phyloP scores from a whole-genome alignment of 768 basidiomycete genomes.

The Pilatotrama ljubarskyi region DNA sequence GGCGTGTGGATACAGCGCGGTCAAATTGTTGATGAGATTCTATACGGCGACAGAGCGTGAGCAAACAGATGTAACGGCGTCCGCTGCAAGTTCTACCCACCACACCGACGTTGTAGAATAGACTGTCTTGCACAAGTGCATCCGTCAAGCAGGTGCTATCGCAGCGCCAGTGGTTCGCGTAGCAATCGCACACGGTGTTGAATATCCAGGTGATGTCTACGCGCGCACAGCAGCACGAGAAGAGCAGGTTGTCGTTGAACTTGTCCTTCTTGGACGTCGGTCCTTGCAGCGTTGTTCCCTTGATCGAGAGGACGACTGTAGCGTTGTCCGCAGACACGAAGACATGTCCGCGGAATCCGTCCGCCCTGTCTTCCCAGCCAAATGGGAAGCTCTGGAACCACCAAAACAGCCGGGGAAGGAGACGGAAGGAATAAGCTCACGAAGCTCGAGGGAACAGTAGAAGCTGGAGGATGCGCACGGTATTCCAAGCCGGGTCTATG shows the following conservation, averaged over 20 bases:
- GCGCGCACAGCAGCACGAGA: slow-evolving; percentile 92
- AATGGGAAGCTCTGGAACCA: slow-evolving; percentile 69
- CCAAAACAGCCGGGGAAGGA: not conserved
- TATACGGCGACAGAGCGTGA: slow-evolving; percentile 18
- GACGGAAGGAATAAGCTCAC: slow-evolving; percentile 7
- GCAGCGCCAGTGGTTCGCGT: slow-evolving; percentile 67
- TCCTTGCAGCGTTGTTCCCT: slow-evolving; percentile 83
- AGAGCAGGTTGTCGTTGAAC: slow-evolving; percentile 86
- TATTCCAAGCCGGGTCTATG: slow-evolving; percentile 73
- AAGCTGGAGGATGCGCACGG: slow-evolving; percentile 21
- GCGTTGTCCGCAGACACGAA: slow-evolving; percentile 78
- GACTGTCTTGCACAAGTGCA: slow-evolving; percentile 81
- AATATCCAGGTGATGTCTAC: slow-evolving; percentile 88
- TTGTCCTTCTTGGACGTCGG: slow-evolving; percentile 90
- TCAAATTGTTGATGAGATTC: slow-evolving; percentile 61
- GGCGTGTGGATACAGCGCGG: slow-evolving; percentile 54
- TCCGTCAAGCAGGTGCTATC: slow-evolving; percentile 79
- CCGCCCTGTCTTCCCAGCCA: slow-evolving; percentile 65
- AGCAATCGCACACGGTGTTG: slow-evolving; percentile 88
- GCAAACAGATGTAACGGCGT: not conserved
- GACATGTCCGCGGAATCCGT: slow-evolving; percentile 90
- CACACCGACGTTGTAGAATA: slow-evolving; percentile 91
- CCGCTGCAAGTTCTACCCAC: slow-evolving; percentile 38
- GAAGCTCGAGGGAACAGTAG: not conserved
- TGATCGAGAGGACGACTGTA: slow-evolving; percentile 86